Evolutionary conservation across 2,329 filamentous ascomycete genomes (phyloP), one percentile per base, ranked within the genome.

Genomic region (Mycogone perniciosa): DNA sequence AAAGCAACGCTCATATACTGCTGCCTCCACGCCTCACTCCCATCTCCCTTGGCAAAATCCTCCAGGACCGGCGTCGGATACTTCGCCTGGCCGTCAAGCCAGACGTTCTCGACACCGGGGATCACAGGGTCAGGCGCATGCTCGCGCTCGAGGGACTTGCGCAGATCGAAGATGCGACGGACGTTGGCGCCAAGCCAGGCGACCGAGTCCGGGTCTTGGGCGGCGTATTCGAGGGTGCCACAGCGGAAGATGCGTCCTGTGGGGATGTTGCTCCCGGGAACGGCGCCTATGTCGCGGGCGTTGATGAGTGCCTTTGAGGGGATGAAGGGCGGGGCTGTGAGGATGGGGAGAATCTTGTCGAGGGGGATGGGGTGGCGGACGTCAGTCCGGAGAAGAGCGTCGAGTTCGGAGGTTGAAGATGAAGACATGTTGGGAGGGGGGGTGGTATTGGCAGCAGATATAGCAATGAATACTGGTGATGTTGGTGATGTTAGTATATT

Each of bases 101-200:
- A 81, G 1, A 74, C 66, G 48, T 68, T 73, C 52, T 75, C 68
- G n/a, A 76, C 64, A 2, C 73, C 72, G 0, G 62, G 56, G n/a
- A 77, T 55, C 1, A 54, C 60, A 4, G 76, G 76, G 54, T 76
- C 75, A 0, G 75, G 74, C n/a, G 59, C 61, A 2, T 50, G 41
- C 8, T 54, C 59, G 46, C 73, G 72, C 65, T 81, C 77, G 31
- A 57, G 55, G 7, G 64, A 62, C 39, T 71, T 73, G 39, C 78
- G 71, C 50, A 81, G 64, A 61, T 81, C 79, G 58, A 79, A 80
- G 46, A 81, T 58, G 50, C 68, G 70, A 52, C 64, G 67, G 42
- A 79, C 62, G 43, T 67, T 62, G 13, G 57, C 58, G 6, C 61
- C 58, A 4, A 78, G 57, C 59, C 67, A 68, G 5, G 67, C 67